Evolutionary conservation across 371 early-diverging fungal genomes (phyloP), one percentile per base, ranked within the genome.

Genomic region (Aphelidium insulamus): DNA sequence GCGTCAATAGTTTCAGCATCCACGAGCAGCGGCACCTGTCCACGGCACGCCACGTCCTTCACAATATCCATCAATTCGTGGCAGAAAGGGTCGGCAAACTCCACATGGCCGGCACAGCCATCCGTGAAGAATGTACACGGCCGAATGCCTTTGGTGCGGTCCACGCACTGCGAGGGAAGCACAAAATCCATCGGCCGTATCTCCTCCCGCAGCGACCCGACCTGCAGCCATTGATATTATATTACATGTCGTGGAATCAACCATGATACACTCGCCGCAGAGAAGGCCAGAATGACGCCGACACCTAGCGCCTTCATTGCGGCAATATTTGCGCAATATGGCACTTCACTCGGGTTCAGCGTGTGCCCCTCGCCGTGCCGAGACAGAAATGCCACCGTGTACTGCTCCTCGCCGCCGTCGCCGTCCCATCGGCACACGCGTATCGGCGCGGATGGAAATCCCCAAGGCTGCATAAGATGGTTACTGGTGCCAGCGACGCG

Each of bases 41-140:
- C 5, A 43, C 48, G 17, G 41, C 50, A 34, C 55, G 43, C 34
- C 71, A 69, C 16, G 48, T n/a, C 48, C 32, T 57, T 59, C 24
- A 91, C 67, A 30, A 87, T 46, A 11, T 74, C 55, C 25, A 75
- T 72, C 27, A 91, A 55, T 16, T 57, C 64, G 5, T 44, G 50
- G 47, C 80, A 75, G 61, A 92, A 86, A n/a, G 94, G 97, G 37
- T 95, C 91, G 20, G 79, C 91, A 46, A 95, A 90, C 34, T 62
- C 56, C 18, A 73, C 74, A 43, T 95, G 97, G 10, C 77, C 94
- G 9, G 76, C 76, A 12, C 83, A 38, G 19, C 92, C 97, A 21
- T 76, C 68, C 34, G 84, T 90, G 51, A 92, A 95, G 65, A 70
- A 95, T 16, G 94, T 68, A 33, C 66, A 63, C 20, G 61, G 63